Evolutionary conservation across 2,329 filamentous ascomycete genomes (phyloP).

Genomic region (Paraphaeosphaeria minitans): DNA sequence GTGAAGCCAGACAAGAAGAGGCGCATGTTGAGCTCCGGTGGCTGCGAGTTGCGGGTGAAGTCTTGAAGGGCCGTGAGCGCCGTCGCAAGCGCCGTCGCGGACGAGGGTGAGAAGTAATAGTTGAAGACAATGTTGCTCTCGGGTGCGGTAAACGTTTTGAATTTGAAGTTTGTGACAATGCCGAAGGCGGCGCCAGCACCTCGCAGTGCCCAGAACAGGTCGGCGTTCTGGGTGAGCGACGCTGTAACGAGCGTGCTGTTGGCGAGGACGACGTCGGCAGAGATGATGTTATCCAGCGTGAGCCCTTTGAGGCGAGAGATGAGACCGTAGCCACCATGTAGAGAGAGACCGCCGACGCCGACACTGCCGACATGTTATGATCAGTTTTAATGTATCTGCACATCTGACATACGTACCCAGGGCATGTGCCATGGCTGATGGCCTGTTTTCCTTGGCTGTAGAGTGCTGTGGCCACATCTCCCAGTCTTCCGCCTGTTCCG

Average conservation of each 20-base stretch:
- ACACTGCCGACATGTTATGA: constrained; percentile 22
- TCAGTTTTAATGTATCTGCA: constrained; percentile 14
- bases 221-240: constrained; percentile 38
- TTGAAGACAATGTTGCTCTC: constrained; percentile 33
- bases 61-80: constrained; percentile 29
- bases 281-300: constrained; percentile 32
- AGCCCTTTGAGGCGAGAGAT: constrained; percentile 32
- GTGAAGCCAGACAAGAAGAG: constrained; percentile 25
- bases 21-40: constrained; percentile 34
- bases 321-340: constrained; percentile 37
- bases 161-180: constrained; percentile 44
- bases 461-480: constrained; percentile 37
- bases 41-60: constrained; percentile 29
- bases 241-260: constrained; percentile 43
- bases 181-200: constrained; percentile 50
- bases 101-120: constrained; percentile 24
- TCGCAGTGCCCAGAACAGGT: constrained; percentile 50
- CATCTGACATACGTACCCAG: constrained; percentile 47
- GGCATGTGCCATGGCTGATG: constrained; percentile 57
- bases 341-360: constrained; percentile 33
- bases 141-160: constrained; percentile 35
- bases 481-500: constrained; percentile 54
- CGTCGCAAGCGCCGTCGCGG: constrained; percentile 21
- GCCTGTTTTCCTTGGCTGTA: constrained; percentile 44
- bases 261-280: constrained; percentile 39